Base-by-base conservation (phyloP, 176 grass and related monocot genomes). In the Oryza glumipatula region DNA sequence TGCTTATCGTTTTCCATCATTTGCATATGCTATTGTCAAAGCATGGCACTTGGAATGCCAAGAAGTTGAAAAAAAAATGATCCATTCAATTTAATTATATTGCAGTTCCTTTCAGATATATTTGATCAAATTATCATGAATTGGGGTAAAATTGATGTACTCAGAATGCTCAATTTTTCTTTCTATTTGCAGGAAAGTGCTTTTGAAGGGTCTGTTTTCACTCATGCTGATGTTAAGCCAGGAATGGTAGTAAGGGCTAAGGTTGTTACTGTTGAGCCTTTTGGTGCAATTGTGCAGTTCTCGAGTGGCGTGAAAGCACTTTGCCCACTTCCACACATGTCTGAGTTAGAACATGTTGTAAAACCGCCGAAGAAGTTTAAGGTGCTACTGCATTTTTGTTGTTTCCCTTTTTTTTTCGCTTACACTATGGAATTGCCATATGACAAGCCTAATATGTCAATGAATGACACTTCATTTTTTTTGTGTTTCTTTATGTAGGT, bases 311-410 rank as follows among this genome's bases (percentile, higher is more conserved):
- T 98, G 66, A 98, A 98, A 87, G 96, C 93, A 77, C 89, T 95
- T 80, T 98, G 96, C 67, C 96, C 96, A 1, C 91, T 95, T 83
- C 91, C 83, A 5, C 96, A 98, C 63, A 95, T 98, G 96, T 98
- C 96, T 71, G 96, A 98, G 81, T 86, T 98, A 67, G 96, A 83
- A 61, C 36, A 92, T 70, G 83, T 95, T 87, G 83, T 86, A 73
- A 98, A 95, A 75, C 91, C 93, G 76, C 91, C 93, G 13, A 98
- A 98, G 81, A 98, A 98, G 84, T 98, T 98, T 92, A 94, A 94
- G 96, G 96, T 97, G 61, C 63, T 76, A 52, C 75, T 63, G 22
- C 65, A 8, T 43, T 75, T 12, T 80, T 83, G 14, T 69, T 68
- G 65, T 74, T 68, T 26, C 43, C 21, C 11, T 82, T 33, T 64